Percentiles rank a stretch among this genome's conserved stretches.
Conservation (phyloP, 208 protist species). For the Acanthamoeba royreba region DNA sequence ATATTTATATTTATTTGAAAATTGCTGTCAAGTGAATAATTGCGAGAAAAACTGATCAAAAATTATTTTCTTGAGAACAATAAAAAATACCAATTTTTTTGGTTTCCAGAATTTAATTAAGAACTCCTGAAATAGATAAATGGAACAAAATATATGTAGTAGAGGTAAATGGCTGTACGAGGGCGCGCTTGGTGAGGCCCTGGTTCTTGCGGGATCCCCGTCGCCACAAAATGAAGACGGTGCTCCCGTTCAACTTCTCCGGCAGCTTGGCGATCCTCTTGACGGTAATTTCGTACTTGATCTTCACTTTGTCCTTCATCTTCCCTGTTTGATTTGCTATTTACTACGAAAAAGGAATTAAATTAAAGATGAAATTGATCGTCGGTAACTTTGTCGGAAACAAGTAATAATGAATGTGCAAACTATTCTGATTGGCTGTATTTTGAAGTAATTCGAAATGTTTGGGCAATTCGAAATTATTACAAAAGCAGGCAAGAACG, state of each 20-base stretch:
- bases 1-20: too few species aligned
- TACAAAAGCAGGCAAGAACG: neutral
- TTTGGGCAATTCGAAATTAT: neutral
- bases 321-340: too few species aligned
- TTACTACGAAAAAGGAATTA: too few species aligned
- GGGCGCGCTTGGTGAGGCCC: constrained; percentile 31
- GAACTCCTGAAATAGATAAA: neutral
- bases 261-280: neutral
- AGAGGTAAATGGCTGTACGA: neutral
- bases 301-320: constrained; percentile 42
- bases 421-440: too few species aligned
- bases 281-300: constrained; percentile 27
- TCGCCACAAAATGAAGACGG: constrained; percentile 22
- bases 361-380: too few species aligned
- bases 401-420: too few species aligned
- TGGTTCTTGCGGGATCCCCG: constrained; percentile 31
- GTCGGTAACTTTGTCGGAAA: too few species aligned
- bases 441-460: too few species aligned
- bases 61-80: neutral
- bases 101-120: neutral
- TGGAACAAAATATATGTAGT: neutral
- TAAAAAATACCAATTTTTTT: neutral
- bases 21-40: too few species aligned
- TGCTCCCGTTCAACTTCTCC: constrained; percentile 45
- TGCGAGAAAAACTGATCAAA: neutral